Percentiles rank a stretch among this genome's conserved stretches.
phyloP scores from a whole-genome alignment of 164 flowering plant genomes.

The Tetrastigma voinierianum region DNA sequence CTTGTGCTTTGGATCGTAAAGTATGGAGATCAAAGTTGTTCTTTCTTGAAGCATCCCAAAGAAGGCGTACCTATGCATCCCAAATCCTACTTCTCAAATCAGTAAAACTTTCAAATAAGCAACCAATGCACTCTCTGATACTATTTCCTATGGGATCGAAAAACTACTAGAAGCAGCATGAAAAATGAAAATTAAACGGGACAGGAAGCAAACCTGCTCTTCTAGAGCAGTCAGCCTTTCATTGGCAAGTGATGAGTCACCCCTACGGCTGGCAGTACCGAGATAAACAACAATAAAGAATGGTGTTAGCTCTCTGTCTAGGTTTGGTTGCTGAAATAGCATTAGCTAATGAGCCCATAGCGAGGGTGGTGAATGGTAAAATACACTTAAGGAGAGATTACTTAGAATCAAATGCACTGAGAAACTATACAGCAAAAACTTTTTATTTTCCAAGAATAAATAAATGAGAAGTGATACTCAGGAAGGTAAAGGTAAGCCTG shows the following conservation, averaged over 20 bases:
- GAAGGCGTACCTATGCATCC: slow-evolving; percentile 55
- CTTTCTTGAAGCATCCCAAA: slow-evolving; percentile 67
- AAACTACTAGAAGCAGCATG: background rate
- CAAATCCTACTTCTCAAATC: slow-evolving; percentile 25
- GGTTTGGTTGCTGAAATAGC: background rate
- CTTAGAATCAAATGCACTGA: background rate
- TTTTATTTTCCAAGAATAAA: background rate
- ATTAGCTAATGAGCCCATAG: background rate
- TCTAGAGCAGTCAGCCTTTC: slow-evolving; percentile 46
- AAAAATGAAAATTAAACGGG: slow-evolving; percentile 5
- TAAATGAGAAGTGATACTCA: background rate
- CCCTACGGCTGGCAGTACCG: slow-evolving; percentile 17
- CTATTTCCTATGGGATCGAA: background rate
- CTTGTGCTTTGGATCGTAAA: slow-evolving; percentile 45
- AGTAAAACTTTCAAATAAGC: slow-evolving; percentile 18
- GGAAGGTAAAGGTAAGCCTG: no score
- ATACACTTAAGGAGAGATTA: background rate
- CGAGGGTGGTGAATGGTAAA: background rate
- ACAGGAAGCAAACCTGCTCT: slow-evolving; percentile 48
- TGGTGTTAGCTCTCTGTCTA: background rate
- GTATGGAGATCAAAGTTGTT: slow-evolving; percentile 66
- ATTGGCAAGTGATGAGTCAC: slow-evolving; percentile 32
- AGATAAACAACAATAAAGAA: background rate
- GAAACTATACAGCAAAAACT: background rate
- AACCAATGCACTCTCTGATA: background rate